Evolutionary conservation across 257 asterid species (phyloP).

Genomic region (Salvia hispanica): DNA sequence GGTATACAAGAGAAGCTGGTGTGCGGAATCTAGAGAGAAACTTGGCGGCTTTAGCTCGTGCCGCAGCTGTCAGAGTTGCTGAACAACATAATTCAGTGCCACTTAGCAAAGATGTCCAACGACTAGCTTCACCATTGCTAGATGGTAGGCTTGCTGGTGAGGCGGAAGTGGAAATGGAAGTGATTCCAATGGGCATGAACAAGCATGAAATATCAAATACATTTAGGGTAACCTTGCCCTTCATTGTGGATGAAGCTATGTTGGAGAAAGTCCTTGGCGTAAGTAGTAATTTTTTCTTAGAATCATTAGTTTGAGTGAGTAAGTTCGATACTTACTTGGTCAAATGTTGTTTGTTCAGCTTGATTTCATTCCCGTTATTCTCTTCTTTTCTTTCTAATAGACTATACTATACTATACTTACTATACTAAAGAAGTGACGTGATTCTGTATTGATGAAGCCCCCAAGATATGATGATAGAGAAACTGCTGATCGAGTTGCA

Average conservation of each 20-base stretch:
- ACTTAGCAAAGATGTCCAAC: slow-evolving; percentile 83
- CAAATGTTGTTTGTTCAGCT: slow-evolving; percentile 28
- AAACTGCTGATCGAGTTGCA: slow-evolving; percentile 86
- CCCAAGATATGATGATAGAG: slow-evolving; percentile 84
- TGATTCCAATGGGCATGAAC: slow-evolving; percentile 83
- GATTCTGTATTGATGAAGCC: slow-evolving; percentile 56
- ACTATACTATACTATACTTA: not conserved
- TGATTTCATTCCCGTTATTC: slow-evolving; percentile 20
- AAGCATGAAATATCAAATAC: slow-evolving; percentile 79
- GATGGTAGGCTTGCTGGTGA: slow-evolving; percentile 83
- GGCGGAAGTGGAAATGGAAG: slow-evolving; percentile 98
- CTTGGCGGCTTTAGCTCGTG: slow-evolving; percentile 98
- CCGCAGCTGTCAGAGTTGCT: slow-evolving; percentile 91
- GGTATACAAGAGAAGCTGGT: slow-evolving; percentile 99
- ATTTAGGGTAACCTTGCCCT: slow-evolving; percentile 62
- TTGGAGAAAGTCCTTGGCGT: slow-evolving; percentile 98
- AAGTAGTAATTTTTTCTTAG: slow-evolving; percentile 42
- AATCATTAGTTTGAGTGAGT: not conserved
- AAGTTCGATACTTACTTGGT: slow-evolving; percentile 25
- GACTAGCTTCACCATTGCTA: slow-evolving; percentile 75
- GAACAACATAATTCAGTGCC: slow-evolving; percentile 84
- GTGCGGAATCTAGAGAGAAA: slow-evolving; percentile 93
- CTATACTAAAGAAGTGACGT: slow-evolving; percentile 18
- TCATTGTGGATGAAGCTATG: slow-evolving; percentile 89
- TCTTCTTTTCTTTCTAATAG: slow-evolving; percentile 23